Base-by-base conservation (phyloP, 495 filamentous ascomycete genomes). In the Talaromyces proteolyticus region DNA sequence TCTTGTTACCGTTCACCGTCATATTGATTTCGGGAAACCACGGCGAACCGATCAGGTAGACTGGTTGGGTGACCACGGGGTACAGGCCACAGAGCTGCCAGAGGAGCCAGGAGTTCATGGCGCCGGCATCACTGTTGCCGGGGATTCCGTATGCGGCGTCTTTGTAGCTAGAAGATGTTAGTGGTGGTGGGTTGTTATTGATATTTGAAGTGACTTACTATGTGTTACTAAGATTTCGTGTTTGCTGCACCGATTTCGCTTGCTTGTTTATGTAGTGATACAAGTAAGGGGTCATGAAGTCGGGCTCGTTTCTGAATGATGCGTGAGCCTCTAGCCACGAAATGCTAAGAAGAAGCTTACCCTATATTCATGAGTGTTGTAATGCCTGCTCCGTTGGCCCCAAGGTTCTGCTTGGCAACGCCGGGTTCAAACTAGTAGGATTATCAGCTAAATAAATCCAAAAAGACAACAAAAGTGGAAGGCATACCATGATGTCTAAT, bases 21-120 rank as follows among this genome's bases (percentile, higher is more conserved):
- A 87, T 76, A 3, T 71, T 77, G 36, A 84, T 60, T 50, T 82
- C 67, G 0, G 61, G 56, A 61, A 86, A 82, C 80, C 81, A 85
- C 0, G 83, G 82, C 10, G 78, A 80, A 0, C 68, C 76, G 51
- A 87, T 62, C 18, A 87, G 71, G 57, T 87, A 87, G 3, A 78
- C 80, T 0, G 82, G 79, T 57, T 84, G 80, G 1, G 77, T 80
- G 6, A 77, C 80, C 18, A 87, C 68, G 0, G 83, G 84, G 57
- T 84, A 87, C 14, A 87, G 73, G 0, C 84, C 84, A n/a, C 87
- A 68, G 69, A 86, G 82, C 47, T 80, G 80, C 83, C 81, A 87
- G 19, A 87, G 56, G 12, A 85, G 66, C 78, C 80, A 87, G 12
- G 73, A 76, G 59, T 87, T 80, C 81, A 87, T 86, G 7, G 85